A percentile compares a stretch with the other conserved stretches of the same genome.
Conservation (phyloP, 2,329 filamentous ascomycete genomes). For the Sarocladium brachiariae region DNA sequence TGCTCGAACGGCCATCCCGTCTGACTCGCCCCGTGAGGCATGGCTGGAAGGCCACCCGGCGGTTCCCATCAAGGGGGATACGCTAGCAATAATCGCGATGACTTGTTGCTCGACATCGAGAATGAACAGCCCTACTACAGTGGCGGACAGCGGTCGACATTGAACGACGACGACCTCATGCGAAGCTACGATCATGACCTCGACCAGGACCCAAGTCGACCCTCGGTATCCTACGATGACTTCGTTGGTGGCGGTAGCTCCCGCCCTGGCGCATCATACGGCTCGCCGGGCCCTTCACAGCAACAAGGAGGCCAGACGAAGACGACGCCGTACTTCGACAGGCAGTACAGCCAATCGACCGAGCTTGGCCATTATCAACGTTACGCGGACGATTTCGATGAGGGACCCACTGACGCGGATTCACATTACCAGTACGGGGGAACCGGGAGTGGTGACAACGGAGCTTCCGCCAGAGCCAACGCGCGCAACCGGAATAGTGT, state of each 20-base stretch:
- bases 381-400: conserved; percentile 83
- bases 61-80: conserved; percentile 40
- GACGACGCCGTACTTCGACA: conserved; percentile 38
- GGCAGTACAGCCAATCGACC: conserved; percentile 66
- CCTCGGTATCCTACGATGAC: conserved; percentile 89
- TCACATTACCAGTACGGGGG: conserved; percentile 77
- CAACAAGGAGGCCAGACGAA: conserved; percentile 7
- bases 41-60: conserved; percentile 51
- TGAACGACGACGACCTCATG: conserved; percentile 75
- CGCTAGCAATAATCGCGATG: conserved; percentile 39
- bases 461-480: conserved; percentile 38
- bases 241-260: conserved; percentile 66
- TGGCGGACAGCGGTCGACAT: conserved; percentile 67
- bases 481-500: conserved; percentile 83
- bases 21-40: conserved; percentile 38
- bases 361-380: conserved; percentile 82
- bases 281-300: conserved; percentile 1
- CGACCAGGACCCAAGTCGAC: conserved; percentile 58
- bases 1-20: conserved; percentile 21
- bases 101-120: conserved; percentile 69
- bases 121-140: conserved; percentile 66
- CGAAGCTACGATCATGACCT: conserved; percentile 63
- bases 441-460: conserved; percentile 46
- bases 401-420: conserved; percentile 69
- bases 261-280: conserved; percentile 34